Evolutionary conservation across 345 rosid species (phyloP), one percentile per base, ranked within the genome.

Genomic region (Citrus reticulata): DNA sequence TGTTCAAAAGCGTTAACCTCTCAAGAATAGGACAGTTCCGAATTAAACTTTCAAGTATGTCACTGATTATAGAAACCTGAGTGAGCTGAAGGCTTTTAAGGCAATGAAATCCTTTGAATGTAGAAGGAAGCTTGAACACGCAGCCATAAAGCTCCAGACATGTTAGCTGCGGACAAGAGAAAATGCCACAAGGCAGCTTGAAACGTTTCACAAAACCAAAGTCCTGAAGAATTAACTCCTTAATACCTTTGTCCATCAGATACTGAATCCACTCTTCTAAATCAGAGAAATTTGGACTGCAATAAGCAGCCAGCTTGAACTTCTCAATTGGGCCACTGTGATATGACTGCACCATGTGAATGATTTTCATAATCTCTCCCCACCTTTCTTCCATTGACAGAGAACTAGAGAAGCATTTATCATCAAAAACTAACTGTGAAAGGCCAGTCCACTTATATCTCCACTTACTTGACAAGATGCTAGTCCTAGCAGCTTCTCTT

Each of bases 111-210:
- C 85, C 85, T 42, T 58, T 68, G 74, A 82, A 85, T 14, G 20
- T 54, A 35, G 69, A 55, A 25, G 78, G 81, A 63, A 82, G 81
- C 73, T 75, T 85, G 63, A 80, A 19, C 19, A 80, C 32, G 68
- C 87, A 85, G 35, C 80, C 76, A 58, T 72, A 74, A 22, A 85
- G 86, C 74, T 83, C 79, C 74, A 85, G 83, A 80, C 72, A 73
- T 42, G 66, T 80, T 42, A 85, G 80, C 64, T 81, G 77, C 24
- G 80, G 73, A 68, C 81, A 78, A 63, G 78, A 64, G 80, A 85
- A 85, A 13, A 85, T 39, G 57, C 73, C 62, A 10, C 70, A 35
- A 59, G 85, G 85, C 78, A 85, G 68, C 76, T 83, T 78, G 39
- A 69, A 78, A 58, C 77, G 78, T 65, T 69, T 61, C 64, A 75